Percentiles rank a stretch among this genome's conserved stretches.
phyloP scores from a whole-genome alignment of 176 grass and related monocot genomes.

The Chloris gayana region DNA sequence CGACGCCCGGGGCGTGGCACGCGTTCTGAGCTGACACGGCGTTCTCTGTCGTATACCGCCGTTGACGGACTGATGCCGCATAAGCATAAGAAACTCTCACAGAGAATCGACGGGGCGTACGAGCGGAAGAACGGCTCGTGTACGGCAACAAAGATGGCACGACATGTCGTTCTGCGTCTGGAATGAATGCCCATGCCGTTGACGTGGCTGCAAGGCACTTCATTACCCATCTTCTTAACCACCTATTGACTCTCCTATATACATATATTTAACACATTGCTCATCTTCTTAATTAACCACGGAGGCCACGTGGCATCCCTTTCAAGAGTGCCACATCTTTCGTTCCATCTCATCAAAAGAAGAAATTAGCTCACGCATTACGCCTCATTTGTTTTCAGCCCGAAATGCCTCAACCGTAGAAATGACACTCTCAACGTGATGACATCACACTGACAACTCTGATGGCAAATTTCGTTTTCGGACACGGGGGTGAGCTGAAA shows the following conservation, averaged over 20 bases:
- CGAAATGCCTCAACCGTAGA: not conserved
- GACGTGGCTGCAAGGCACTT: not conserved
- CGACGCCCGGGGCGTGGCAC: not conserved
- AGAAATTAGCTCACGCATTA: not conserved
- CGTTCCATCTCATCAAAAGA: not conserved
- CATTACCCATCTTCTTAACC: no score
- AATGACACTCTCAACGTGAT: not conserved
- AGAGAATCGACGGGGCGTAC: not conserved
- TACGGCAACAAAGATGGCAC: not conserved
- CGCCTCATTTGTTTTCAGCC: no score
- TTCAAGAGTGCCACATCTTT: not conserved
- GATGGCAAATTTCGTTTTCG: not conserved
- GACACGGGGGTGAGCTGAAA: not conserved
- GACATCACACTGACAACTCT: not conserved
- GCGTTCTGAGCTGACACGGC: not conserved
- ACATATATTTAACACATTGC: no score
- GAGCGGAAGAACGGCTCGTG: not conserved
- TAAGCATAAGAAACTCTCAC: no score
- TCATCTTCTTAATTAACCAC: no score
- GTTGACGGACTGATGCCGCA: not conserved
- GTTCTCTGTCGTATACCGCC: not conserved
- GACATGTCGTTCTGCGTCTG: not conserved
- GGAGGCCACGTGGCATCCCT: no score
- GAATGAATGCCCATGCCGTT: not conserved
- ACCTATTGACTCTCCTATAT: no score